These are phyloP conservation scores for Aspergillus novoparasiticus DNA, from an alignment of 2,329 filamentous ascomycete species.

Conservation along the genomic window DNA sequence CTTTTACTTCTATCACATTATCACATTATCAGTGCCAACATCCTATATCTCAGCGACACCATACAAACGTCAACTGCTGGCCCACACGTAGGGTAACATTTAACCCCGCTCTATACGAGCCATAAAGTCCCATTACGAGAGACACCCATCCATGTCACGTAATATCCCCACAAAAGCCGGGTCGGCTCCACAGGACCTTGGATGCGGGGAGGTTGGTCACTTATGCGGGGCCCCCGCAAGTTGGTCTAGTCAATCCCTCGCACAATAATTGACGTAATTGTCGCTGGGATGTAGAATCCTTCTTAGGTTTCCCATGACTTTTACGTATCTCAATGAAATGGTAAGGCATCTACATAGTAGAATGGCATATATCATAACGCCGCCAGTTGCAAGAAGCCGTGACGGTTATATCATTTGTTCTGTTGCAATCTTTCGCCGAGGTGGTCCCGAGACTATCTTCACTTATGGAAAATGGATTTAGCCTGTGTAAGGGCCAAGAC, in stretches of 20 bases:
- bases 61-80: neutral
- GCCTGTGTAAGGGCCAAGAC: neutral
- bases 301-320: too few relatives aligned
- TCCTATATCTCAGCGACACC: neutral
- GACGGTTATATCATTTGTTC: too few relatives aligned
- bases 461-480: neutral
- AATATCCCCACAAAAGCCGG: neutral
- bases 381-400: too few relatives aligned
- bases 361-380: too few relatives aligned
- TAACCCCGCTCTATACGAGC: neutral
- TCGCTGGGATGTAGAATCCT: too few relatives aligned
- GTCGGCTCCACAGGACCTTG: neutral
- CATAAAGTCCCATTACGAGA: neutral
- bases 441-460: too few relatives aligned
- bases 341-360: too few relatives aligned
- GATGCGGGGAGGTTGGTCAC: neutral
- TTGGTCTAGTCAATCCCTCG: neutral
- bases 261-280: too few relatives aligned
- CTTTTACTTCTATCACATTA: neutral
- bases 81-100: neutral
- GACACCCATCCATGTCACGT: neutral
- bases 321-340: rapidly evolving
- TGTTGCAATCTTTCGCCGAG: too few relatives aligned
- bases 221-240: neutral
- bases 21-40: too few relatives aligned